These are phyloP conservation scores for Bathelium albidoporum DNA, from an alignment of 495 filamentous ascomycete species.

Conservation along the genomic window DNA sequence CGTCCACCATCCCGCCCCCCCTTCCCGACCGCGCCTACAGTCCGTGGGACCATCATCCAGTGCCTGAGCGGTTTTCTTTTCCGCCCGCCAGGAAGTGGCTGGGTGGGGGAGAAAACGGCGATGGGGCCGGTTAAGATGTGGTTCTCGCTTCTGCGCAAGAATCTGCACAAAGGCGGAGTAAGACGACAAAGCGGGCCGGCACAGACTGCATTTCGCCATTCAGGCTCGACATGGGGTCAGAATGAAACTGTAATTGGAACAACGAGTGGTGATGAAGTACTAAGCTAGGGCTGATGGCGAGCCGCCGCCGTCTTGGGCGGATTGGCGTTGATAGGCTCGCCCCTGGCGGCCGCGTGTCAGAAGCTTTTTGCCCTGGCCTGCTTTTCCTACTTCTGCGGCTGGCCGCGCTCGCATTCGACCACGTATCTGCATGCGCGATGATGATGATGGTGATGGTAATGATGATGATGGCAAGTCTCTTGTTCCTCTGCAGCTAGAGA, in stretches of 20 bases:
- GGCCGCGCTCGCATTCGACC: not conserved
- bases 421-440: conserved; percentile 1
- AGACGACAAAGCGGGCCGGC: not conserved
- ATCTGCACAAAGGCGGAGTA: not conserved
- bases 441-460: not conserved
- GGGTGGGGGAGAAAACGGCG: not conserved
- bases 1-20: not conserved
- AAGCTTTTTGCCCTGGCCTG: not conserved
- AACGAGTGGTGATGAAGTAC: not conserved
- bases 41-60: not conserved
- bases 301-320: not conserved
- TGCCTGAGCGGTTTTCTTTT: too few species aligned
- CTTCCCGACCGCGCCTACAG: not conserved
- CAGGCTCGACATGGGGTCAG: not conserved
- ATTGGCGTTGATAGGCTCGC: not conserved
- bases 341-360: conserved; percentile 2
- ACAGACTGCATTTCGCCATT: not conserved
- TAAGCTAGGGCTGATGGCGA: not conserved
- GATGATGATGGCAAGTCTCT: not conserved
- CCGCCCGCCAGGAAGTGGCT: not conserved
- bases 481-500: not conserved
- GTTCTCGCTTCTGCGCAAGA: not conserved
- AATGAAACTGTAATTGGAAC: not conserved
- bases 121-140: not conserved
- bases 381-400: not conserved